Conservation (phyloP, 2,329 filamentous ascomycete species). For the Pseudomassariella vexata region DNA sequence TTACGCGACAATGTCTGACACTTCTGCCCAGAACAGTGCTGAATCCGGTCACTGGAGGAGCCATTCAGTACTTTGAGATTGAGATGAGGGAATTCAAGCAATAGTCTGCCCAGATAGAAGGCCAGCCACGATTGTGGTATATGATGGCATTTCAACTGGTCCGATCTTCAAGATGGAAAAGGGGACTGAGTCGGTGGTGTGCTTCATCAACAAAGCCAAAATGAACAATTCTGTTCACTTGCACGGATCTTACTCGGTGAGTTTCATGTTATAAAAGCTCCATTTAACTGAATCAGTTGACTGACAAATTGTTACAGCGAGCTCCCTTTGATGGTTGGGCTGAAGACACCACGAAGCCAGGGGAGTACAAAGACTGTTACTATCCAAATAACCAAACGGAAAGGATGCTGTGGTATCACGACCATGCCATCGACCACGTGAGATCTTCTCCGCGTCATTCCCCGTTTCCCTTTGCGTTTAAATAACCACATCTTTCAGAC, state of each 20-base stretch:
- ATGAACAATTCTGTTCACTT: constrained; percentile 45
- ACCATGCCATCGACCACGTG: constrained; percentile 30
- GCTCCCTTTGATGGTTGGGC: constrained; percentile 49
- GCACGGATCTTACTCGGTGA: constrained; percentile 42
- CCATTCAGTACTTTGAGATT: constrained; percentile 30
- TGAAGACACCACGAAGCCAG: constrained; percentile 41
- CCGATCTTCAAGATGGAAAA: constrained; percentile 43
- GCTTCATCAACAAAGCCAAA: constrained; percentile 44
- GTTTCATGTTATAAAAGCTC: neutral
- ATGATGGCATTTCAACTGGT: constrained; percentile 49
- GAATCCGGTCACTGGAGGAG: constrained; percentile 28
- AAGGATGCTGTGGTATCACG: constrained; percentile 54
- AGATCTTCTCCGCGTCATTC: constrained; percentile 4
- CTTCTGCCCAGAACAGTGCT: too few species aligned
- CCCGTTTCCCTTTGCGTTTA: neutral
- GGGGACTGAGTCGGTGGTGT: constrained; percentile 46
- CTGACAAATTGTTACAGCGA: constrained; percentile 12
- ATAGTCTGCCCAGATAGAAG: constrained; percentile 30
- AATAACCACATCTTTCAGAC: constrained; percentile 25
- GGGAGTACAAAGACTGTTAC: constrained; percentile 53
- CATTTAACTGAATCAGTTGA: neutral
- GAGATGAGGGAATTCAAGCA: constrained; percentile 26
- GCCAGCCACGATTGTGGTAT: constrained; percentile 32
- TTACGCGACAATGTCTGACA: too few species aligned
- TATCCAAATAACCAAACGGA: constrained; percentile 51